Conservation (phyloP, 257 asterid genomes). For the Penstemon newberryi region DNA sequence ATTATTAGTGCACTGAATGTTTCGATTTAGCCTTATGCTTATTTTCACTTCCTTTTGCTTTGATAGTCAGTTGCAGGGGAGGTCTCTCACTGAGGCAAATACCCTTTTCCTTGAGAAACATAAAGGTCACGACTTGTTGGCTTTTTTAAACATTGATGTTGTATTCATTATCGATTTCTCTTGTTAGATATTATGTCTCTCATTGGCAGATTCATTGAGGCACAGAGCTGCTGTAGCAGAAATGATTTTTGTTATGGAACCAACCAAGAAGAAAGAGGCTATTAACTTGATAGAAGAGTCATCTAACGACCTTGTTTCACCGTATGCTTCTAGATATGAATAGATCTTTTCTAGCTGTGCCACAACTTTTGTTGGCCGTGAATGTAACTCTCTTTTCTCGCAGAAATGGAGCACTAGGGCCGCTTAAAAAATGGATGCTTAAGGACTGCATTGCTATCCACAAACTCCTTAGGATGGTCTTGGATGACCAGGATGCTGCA, state of each 20-base stretch:
- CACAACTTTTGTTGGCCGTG: too few relatives aligned
- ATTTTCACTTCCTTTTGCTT: constrained; percentile 21
- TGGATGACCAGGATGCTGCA: constrained; percentile 72
- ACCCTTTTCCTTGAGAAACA: constrained; percentile 69
- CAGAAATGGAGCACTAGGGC: constrained; percentile 60
- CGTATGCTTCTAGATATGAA: constrained; percentile 44
- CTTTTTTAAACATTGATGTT: constrained; percentile 14
- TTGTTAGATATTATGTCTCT: constrained; percentile 15
- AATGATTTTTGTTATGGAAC: constrained; percentile 74
- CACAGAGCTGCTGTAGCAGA: constrained; percentile 96
- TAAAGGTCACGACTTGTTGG: constrained; percentile 46
- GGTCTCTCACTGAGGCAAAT: constrained; percentile 81
- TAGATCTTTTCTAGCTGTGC: background rate
- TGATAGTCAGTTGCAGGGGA: constrained; percentile 76
- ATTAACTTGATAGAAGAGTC: constrained; percentile 75
- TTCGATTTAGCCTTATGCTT: constrained; percentile 20
- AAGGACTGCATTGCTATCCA: constrained; percentile 76
- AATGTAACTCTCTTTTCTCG: constrained; percentile 10
- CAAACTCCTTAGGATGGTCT: constrained; percentile 51
- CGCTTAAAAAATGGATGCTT: constrained; percentile 51
- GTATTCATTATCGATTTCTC: background rate
- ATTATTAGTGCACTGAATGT: constrained; percentile 7
- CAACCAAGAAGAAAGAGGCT: constrained; percentile 76
- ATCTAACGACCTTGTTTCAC: constrained; percentile 43
- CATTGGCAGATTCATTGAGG: constrained; percentile 65